Evolutionary conservation across 1,284 basidiomycete species (phyloP).

Genomic region (Microstroma glucosiphilum): DNA sequence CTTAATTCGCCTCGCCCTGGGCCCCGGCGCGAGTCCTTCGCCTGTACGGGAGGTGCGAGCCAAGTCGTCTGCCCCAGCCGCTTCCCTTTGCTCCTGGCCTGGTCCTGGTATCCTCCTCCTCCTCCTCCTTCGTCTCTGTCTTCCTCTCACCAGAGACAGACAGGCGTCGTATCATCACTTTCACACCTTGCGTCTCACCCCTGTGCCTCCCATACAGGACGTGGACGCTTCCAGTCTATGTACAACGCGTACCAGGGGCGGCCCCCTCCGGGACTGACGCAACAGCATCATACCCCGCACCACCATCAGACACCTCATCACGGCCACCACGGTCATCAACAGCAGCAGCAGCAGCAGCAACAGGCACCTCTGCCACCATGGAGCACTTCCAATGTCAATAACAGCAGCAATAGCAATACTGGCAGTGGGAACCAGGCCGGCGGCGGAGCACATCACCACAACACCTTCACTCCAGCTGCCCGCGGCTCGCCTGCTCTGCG

Average conservation of each 20-base stretch:
- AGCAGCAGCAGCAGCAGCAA: constrained; percentile 26
- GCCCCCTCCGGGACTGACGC: background rate
- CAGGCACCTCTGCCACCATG: background rate
- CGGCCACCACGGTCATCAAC: background rate
- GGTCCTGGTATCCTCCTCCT: too few species aligned
- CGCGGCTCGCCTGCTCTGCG: background rate
- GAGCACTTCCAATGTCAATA: background rate
- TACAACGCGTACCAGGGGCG: background rate
- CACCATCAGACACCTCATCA: constrained; percentile 5
- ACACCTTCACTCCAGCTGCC: background rate
- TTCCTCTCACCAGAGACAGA: too few species aligned
- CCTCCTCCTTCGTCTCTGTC: too few species aligned
- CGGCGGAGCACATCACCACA: constrained; percentile 1
- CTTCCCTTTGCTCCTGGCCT: too few species aligned
- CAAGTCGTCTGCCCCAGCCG: too few species aligned
- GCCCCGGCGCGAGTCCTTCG: too few species aligned
- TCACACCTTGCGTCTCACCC: background rate
- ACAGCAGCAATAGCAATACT: background rate
- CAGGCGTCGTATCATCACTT: too few species aligned
- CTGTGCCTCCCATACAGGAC: background rate
- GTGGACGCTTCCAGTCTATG: background rate
- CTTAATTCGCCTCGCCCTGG: too few species aligned
- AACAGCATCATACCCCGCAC: constrained; percentile 24
- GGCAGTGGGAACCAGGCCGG: background rate
- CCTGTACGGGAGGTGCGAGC: too few species aligned